phyloP scores from a whole-genome alignment of 176 grass and related monocot species.

The Elaeis guineensis region DNA sequence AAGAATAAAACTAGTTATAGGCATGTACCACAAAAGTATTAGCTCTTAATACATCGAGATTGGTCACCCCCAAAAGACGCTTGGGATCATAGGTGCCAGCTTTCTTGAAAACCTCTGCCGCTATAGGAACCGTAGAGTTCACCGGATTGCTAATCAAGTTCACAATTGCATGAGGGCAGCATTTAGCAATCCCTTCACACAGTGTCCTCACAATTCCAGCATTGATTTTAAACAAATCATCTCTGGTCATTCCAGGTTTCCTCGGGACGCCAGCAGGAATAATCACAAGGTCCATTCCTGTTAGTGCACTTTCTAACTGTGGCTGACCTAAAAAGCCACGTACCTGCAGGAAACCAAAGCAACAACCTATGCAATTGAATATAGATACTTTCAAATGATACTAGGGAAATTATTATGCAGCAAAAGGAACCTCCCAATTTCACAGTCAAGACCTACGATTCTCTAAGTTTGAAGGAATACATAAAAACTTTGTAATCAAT shows the following conservation, averaged over 20 bases:
- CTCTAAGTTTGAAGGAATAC: no score
- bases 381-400: no score
- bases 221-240: slow-evolving; percentile 84
- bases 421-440: no score
- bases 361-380: no score
- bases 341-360: no score
- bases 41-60: slow-evolving; percentile 14
- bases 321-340: no score
- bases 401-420: no score
- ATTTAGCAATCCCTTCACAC: slow-evolving; percentile 36
- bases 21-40: slow-evolving; percentile 5
- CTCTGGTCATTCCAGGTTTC: slow-evolving; percentile 73
- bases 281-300: slow-evolving; percentile 20
- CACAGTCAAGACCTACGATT: no score
- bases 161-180: slow-evolving; percentile 42
- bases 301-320: no score
- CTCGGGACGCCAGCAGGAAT: slow-evolving; percentile 62
- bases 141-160: slow-evolving; percentile 17
- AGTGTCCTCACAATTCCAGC: slow-evolving; percentile 50
- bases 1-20: no score
- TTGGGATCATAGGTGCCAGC: slow-evolving; percentile 7
- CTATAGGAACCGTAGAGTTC: slow-evolving; percentile 11
- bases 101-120: slow-evolving; percentile 1
- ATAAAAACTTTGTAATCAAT: no score
- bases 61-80: slow-evolving; percentile 15